Conservation (phyloP, 2,329 filamentous ascomycete genomes). For the Dryadomyces quercus-mongolicae region DNA sequence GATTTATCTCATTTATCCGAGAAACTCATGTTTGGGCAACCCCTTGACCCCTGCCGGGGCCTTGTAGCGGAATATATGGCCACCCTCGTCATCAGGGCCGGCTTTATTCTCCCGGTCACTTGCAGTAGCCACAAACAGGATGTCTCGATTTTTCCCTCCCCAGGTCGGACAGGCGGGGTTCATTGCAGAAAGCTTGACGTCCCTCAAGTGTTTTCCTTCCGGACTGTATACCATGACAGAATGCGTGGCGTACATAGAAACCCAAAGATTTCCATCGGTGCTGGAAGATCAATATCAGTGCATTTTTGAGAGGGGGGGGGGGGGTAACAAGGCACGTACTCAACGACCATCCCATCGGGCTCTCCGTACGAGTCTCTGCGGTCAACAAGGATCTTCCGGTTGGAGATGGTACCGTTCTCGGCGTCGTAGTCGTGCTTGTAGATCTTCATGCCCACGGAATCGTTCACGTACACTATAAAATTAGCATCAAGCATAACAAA, state of each 20-base stretch:
- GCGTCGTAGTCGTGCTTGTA: not conserved
- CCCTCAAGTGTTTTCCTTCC: not conserved
- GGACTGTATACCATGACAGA: not conserved
- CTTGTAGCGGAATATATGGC: not conserved
- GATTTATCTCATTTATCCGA: not conserved
- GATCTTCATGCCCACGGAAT: not conserved
- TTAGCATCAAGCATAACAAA: not conserved
- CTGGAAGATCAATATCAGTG: not conserved
- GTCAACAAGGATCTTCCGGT: not conserved
- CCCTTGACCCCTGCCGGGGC: not conserved
- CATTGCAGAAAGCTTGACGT: not conserved
- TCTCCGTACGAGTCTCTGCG: not conserved
- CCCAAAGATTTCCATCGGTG: not conserved
- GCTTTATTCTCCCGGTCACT: not conserved
- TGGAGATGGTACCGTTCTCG: not conserved
- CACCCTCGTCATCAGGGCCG: not conserved
- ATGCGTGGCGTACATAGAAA: not conserved
- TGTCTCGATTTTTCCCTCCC: not conserved
- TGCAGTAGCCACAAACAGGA: not conserved
- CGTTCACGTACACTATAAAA: not conserved
- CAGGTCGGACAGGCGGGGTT: not conserved
- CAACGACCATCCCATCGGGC: not conserved
- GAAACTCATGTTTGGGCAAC: not conserved
- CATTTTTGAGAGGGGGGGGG: not conserved
- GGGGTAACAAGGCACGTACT: not conserved